phyloP scores from a whole-genome alignment of 2,329 filamentous ascomycete species.

The Aspergillus flavus region DNA sequence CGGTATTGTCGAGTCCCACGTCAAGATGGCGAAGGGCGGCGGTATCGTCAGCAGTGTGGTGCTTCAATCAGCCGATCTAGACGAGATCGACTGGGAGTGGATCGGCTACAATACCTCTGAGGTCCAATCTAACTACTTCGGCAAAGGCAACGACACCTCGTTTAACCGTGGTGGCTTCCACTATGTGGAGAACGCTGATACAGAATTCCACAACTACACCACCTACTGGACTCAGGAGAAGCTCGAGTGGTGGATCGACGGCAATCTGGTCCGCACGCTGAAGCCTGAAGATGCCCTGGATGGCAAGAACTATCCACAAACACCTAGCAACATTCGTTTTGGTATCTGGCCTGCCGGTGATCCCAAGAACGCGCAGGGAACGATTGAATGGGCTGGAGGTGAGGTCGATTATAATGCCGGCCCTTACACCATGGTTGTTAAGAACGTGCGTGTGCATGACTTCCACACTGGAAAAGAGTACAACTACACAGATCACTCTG shows the following conservation, averaged over 20 bases:
- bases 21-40: slow-evolving; percentile 73
- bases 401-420: slow-evolving; percentile 65
- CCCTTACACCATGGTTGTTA: slow-evolving; percentile 74
- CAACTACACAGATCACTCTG: slow-evolving; percentile 63
- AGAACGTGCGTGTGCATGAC: slow-evolving; percentile 60
- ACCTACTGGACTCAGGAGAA: slow-evolving; percentile 68
- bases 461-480: slow-evolving; percentile 68
- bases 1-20: slow-evolving; percentile 73
- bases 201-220: slow-evolving; percentile 51
- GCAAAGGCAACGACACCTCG: slow-evolving; percentile 75
- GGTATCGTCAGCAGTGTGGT: slow-evolving; percentile 84
- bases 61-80: slow-evolving; percentile 78
- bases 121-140: slow-evolving; percentile 89
- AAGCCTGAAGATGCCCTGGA: slow-evolving; percentile 59
- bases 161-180: slow-evolving; percentile 85
- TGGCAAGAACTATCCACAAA: slow-evolving; percentile 68
- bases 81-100: slow-evolving; percentile 77
- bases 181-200: slow-evolving; percentile 60
- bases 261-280: slow-evolving; percentile 62
- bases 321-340: slow-evolving; percentile 71
- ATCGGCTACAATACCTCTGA: slow-evolving; percentile 40
- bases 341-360: slow-evolving; percentile 70
- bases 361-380: slow-evolving; percentile 40
- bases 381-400: slow-evolving; percentile 71
- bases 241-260: slow-evolving; percentile 69